A percentile compares a stretch with the other conserved stretches of the same genome.
These are phyloP conservation scores for Aquilaria agallochum DNA, from an alignment of 441 rosid genomes.

Conservation along the genomic window DNA sequence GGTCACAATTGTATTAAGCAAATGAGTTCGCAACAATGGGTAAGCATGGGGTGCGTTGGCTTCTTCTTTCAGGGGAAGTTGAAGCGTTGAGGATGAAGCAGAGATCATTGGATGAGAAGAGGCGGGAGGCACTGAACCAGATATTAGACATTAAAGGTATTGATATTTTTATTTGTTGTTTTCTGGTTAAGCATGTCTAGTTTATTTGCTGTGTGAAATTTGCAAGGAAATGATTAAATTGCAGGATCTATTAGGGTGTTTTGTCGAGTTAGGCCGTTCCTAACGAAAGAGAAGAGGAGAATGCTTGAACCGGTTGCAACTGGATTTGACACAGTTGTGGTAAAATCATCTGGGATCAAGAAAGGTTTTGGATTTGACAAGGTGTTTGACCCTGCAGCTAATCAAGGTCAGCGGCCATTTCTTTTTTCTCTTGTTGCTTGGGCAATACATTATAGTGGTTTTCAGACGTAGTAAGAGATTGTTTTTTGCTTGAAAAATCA, in stretches of 20 bases:
- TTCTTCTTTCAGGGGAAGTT: conserved; percentile 49
- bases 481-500: conserved; percentile 35
- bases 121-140: conserved; percentile 57
- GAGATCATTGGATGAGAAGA: conserved; percentile 51
- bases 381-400: conserved; percentile 55
- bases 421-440: conserved; percentile 1
- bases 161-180: background rate
- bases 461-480: conserved; percentile 10
- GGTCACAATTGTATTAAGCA: conserved; percentile 2
- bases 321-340: conserved; percentile 39
- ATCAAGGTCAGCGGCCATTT: conserved; percentile 59
- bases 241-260: conserved; percentile 83
- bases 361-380: conserved; percentile 79
- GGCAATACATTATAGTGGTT: background rate
- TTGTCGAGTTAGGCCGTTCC: conserved; percentile 72
- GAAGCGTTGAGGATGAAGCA: conserved; percentile 45
- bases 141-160: conserved; percentile 75
- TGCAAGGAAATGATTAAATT: conserved; percentile 16
- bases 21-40: conserved; percentile 1
- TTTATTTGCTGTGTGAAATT: background rate
- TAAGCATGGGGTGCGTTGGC: conserved; percentile 11
- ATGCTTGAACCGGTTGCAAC: conserved; percentile 43
- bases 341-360: conserved; percentile 48
- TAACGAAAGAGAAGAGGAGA: conserved; percentile 37
- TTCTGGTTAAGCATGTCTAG: background rate